Conservation (phyloP, 805 yeast genomes). For the Metschnikowia corniflorae region DNA sequence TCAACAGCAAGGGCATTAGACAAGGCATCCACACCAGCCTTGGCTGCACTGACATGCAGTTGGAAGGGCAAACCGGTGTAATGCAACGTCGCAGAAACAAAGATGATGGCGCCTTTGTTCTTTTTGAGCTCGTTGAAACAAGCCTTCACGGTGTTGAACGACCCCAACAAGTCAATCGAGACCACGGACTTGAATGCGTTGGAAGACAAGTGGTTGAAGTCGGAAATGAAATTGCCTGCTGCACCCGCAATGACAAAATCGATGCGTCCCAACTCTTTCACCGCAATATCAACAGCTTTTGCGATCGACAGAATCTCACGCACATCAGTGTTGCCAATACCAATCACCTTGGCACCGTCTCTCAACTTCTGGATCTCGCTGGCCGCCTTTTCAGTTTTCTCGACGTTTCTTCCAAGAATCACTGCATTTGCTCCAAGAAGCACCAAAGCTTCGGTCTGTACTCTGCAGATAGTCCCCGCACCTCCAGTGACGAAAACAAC, state of each 20-base stretch:
- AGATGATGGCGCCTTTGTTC: constrained; percentile 68
- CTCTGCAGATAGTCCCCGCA: constrained; percentile 92
- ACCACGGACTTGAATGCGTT: constrained; percentile 89
- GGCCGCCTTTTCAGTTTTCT: constrained; percentile 66
- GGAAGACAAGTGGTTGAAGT: constrained; percentile 70
- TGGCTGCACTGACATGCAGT: constrained; percentile 89
- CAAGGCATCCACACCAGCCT: constrained; percentile 91
- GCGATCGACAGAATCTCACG: constrained; percentile 59
- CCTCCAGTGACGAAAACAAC: constrained; percentile 94
- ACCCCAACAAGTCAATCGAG: constrained; percentile 82
- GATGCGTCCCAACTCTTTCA: constrained; percentile 66
- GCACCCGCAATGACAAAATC: constrained; percentile 94
- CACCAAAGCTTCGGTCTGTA: constrained; percentile 82
- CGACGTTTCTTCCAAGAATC: constrained; percentile 72
- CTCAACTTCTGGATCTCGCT: constrained; percentile 56
- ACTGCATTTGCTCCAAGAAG: constrained; percentile 84
- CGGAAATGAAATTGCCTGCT: constrained; percentile 88
- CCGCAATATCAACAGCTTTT: constrained; percentile 63
- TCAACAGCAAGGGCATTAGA: constrained; percentile 84
- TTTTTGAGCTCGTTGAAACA: constrained; percentile 59
- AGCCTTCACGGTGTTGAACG: constrained; percentile 88
- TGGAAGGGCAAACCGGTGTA: constrained; percentile 88
- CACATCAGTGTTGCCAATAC: constrained; percentile 74
- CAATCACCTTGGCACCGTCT: constrained; percentile 62
- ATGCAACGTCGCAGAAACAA: constrained; percentile 87